Evolutionary conservation across 768 basidiomycete species (phyloP).

Genomic region (Porpolomopsis calyptriformis): DNA sequence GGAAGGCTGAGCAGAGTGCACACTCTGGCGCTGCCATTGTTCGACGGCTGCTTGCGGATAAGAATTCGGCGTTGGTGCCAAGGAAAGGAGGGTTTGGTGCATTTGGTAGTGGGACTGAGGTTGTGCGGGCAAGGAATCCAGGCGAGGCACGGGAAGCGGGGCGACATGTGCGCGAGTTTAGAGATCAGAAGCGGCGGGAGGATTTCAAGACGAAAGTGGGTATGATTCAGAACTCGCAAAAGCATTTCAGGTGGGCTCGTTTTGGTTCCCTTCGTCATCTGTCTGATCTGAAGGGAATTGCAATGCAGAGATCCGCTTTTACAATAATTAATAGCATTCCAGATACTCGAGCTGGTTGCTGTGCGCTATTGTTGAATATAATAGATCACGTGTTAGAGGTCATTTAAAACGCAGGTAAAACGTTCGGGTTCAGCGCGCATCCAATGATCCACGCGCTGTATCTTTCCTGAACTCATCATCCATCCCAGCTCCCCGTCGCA

Average conservation of each 20-base stretch:
- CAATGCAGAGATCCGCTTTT: neutral
- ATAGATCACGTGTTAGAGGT: too few relatives aligned
- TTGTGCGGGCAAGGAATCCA: slow-evolving; percentile 84
- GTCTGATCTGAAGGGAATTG: neutral
- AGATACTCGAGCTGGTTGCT: too few relatives aligned
- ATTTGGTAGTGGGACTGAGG: slow-evolving; percentile 68
- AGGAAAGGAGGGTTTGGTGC: slow-evolving; percentile 80
- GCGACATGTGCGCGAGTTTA: slow-evolving; percentile 72
- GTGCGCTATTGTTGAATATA: too few relatives aligned
- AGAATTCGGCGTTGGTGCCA: slow-evolving; percentile 77
- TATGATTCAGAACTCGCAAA: slow-evolving; percentile 76
- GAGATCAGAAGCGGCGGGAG: slow-evolving; percentile 69
- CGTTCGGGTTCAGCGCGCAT: too few relatives aligned
- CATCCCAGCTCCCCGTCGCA: neutral
- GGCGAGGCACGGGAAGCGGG: slow-evolving; percentile 93
- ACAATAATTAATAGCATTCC: neutral
- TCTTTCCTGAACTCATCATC: neutral
- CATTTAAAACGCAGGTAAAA: too few relatives aligned
- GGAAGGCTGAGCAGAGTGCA: slow-evolving; percentile 39
- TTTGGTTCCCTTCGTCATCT: neutral
- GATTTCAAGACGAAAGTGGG: slow-evolving; percentile 78
- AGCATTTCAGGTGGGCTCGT: slow-evolving; percentile 77
- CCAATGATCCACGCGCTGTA: too few relatives aligned
- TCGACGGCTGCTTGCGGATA: slow-evolving; percentile 67
- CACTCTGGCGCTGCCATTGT: slow-evolving; percentile 70